phyloP scores from a whole-genome alignment of 164 flowering plant genomes.

The Piper longum region DNA sequence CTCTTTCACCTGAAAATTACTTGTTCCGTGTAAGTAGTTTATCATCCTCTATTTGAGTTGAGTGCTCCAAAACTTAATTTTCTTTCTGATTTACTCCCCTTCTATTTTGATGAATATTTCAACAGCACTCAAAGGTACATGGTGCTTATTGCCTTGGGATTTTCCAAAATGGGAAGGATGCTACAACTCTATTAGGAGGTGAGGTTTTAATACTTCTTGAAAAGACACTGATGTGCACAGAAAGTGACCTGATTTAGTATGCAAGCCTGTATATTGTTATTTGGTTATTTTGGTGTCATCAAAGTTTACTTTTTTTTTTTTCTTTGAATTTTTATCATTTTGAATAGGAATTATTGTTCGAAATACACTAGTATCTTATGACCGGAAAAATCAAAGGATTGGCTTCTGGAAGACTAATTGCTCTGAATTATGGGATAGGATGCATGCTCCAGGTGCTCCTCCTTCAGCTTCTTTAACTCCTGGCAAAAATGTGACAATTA shows the following conservation, averaged over 20 bases:
- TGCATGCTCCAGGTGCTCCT: conserved; percentile 29
- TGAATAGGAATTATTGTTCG: conserved; percentile 80
- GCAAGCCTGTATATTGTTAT: neutral
- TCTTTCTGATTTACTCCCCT: neutral
- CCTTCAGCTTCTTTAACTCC: conserved; percentile 28
- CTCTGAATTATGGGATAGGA: conserved; percentile 74
- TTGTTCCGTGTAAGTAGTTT: conserved; percentile 50
- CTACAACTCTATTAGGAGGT: conserved; percentile 97
- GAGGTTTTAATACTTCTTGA: conserved; percentile 2
- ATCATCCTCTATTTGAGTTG: neutral
- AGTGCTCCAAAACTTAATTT: neutral
- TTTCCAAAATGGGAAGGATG: conserved; percentile 82
- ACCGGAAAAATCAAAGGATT: conserved; percentile 64
- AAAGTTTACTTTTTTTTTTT: neutral
- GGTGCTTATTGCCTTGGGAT: conserved; percentile 95
- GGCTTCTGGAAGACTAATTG: conserved; percentile 99
- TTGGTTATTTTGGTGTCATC: neutral
- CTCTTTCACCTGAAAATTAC: conserved; percentile 86
- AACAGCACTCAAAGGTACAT: conserved; percentile 73
- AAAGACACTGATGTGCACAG: neutral
- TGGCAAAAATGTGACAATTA: conserved; percentile 19
- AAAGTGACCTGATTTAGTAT: neutral
- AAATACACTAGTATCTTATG: conserved; percentile 88
- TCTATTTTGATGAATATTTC: conserved; percentile 2
- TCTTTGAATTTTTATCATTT: neutral